Percentiles rank a stretch among this genome's conserved stretches.
Conservation (phyloP, 306 rosid genomes). For the Luffa acutangula region DNA sequence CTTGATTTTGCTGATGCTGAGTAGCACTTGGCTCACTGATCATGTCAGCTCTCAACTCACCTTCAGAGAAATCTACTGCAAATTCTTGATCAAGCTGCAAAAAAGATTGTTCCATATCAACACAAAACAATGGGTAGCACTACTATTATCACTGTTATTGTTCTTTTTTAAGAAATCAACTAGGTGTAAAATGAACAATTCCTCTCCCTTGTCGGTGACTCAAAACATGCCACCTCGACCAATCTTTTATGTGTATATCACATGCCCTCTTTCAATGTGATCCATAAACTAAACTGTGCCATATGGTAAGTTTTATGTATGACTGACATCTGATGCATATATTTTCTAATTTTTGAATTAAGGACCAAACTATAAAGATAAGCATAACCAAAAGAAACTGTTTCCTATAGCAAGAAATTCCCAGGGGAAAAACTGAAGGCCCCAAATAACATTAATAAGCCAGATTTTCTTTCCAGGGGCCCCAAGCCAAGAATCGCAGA, state of each 20-base stretch:
- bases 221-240: background rate
- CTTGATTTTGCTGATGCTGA: constrained; percentile 23
- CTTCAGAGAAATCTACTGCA: constrained; percentile 45
- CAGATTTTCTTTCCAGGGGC: background rate
- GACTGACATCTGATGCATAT: background rate
- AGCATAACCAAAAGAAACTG: background rate
- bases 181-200: background rate
- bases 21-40: constrained; percentile 9
- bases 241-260: background rate
- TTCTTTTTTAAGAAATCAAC: background rate
- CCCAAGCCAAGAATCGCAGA: background rate
- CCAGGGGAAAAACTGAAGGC: background rate
- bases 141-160: background rate
- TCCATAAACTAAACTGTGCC: background rate
- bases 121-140: background rate
- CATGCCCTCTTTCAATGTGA: background rate
- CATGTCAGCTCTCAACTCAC: constrained; percentile 43
- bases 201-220: too few relatives aligned
- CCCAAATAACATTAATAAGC: background rate
- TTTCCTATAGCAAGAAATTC: background rate
- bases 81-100: constrained; percentile 66
- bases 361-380: background rate
- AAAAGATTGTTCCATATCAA: background rate
- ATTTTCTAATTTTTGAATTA: background rate
- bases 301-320: background rate